Percentiles rank a stretch among this genome's conserved stretches.
Evolutionary conservation across 2,329 filamentous ascomycete species (phyloP).

Genomic region (Thermomyces lanuginosus): DNA sequence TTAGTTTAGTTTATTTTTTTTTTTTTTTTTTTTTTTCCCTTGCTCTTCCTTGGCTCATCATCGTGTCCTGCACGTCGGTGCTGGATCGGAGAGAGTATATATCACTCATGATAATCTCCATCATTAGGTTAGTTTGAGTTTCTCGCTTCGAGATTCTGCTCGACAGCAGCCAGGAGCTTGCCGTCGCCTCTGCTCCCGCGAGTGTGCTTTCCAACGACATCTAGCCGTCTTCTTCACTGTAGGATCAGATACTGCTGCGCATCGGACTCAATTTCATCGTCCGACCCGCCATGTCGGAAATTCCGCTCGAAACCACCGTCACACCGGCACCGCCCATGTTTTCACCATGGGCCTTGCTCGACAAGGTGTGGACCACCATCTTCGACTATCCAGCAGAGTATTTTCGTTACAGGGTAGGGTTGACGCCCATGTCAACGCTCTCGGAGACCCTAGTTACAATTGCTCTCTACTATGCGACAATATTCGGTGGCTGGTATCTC

Average conservation of each 20-base stretch:
- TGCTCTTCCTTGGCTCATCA: too few species aligned
- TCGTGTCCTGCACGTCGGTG: too few species aligned
- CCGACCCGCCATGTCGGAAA: slow-evolving; percentile 5
- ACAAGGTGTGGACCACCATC: slow-evolving; percentile 55
- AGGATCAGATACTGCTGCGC: slow-evolving; percentile 3
- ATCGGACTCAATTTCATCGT: slow-evolving; percentile 1
- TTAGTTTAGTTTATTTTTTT: too few species aligned
- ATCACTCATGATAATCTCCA: too few species aligned
- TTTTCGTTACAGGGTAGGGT: slow-evolving; percentile 60
- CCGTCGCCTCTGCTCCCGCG: too few species aligned
- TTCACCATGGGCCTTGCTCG: slow-evolving; percentile 70
- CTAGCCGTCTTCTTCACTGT: neutral
- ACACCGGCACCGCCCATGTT: slow-evolving; percentile 3
- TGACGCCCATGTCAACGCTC: slow-evolving; percentile 73
- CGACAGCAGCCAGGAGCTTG: too few species aligned
- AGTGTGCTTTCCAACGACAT: slow-evolving; percentile 1
- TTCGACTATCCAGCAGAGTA: slow-evolving; percentile 63
- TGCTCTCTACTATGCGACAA: slow-evolving; percentile 63
- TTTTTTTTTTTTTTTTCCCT: neutral
- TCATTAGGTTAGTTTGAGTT: too few species aligned
- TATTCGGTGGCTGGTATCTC: slow-evolving; percentile 70
- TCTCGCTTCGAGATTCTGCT: too few species aligned
- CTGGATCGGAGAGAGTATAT: too few species aligned
- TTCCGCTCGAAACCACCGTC: slow-evolving; percentile 4
- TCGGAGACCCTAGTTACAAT: slow-evolving; percentile 61